Evolutionary conservation across 2,329 filamentous ascomycete genomes (phyloP).

Genomic region (Cytospora chrysosperma): DNA sequence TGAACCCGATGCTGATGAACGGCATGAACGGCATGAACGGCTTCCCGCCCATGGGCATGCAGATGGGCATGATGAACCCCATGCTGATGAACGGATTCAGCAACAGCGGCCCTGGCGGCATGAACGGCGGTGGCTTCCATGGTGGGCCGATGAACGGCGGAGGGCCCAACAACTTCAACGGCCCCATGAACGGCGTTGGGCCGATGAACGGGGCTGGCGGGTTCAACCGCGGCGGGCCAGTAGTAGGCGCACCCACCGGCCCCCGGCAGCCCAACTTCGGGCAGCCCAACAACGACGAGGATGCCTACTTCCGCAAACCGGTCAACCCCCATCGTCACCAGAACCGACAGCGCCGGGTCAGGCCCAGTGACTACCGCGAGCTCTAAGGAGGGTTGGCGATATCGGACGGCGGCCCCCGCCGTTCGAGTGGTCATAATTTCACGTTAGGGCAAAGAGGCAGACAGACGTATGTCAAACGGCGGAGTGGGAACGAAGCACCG

Average conservation of each 20-base stretch:
- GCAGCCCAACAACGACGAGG: constrained; percentile 59
- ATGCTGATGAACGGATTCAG: constrained; percentile 35
- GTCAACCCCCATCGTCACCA: constrained; percentile 92
- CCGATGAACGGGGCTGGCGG: constrained; percentile 32
- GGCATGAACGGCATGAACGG: constrained; percentile 39
- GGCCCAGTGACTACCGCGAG: constrained; percentile 90
- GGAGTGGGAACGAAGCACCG: background rate
- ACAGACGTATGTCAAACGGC: constrained; percentile 4
- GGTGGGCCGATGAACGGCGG: constrained; percentile 34
- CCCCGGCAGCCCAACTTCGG: constrained; percentile 22
- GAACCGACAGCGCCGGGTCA: constrained; percentile 73
- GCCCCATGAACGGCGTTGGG: constrained; percentile 35
- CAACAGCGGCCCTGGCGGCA: constrained; percentile 32
- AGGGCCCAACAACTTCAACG: constrained; percentile 25
- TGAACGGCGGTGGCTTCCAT: constrained; percentile 29
- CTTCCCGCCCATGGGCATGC: constrained; percentile 32
- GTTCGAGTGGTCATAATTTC: no score
- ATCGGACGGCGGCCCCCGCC: constrained; percentile 9
- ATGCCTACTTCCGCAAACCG: constrained; percentile 92
- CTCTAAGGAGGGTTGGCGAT: constrained; percentile 52
- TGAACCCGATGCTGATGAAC: constrained; percentile 36
- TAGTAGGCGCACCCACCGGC: constrained; percentile 14
- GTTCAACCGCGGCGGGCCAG: constrained; percentile 29
- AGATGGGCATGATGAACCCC: constrained; percentile 38
- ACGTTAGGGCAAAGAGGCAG: background rate